Evolutionary conservation across 2,329 filamentous ascomycete species (phyloP), one percentile per base, ranked within the genome.

Genomic region (Diaporthe citriasiana): DNA sequence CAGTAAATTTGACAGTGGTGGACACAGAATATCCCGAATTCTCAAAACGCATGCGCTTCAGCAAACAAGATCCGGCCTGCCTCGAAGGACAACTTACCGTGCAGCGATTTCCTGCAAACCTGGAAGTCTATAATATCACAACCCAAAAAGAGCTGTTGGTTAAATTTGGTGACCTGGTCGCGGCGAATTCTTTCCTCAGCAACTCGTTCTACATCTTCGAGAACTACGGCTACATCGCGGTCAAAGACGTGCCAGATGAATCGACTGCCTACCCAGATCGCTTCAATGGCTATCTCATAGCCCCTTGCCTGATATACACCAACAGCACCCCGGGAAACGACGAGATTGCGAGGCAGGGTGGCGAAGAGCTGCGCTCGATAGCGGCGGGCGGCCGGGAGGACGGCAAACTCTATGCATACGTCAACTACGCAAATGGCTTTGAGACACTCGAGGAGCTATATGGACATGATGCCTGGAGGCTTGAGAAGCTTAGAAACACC

Each of bases 301-400:
- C 80, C 45, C 81, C 83, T 1, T 81, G 83, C 0, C 79, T 86
- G 7, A 68, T 33, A 77, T 86, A 38, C 79, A 77, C 13, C 86
- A 86, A 76, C 74, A 63, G 22, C 81, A 83, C n/a, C 77, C 72
- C 51, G 80, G 80, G n/a, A 55, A 78, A 0, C 2, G 65, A 73
- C 27, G 65, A 59, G 25, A 53, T 69, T n/a, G 71, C 42, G 25
- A 55, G 53, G 30, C 38, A 45, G 63, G 42, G 45, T 25, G 71
- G 63, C 25, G 56, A 71, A 27, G 27, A 40, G 5, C 22, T 71
- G n/a, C 40, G 65, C 1, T 27, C 47, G 8, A n/a, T 70, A 12
- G 38, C 57, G 12, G 55, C 65, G 10, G 15, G 22, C 17, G 72
- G 66, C 1, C 47, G 71, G 19, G 84, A 82, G 3, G 65, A 59